Evolutionary conservation across 179 eudicot species (phyloP).

Genomic region (Vitellaria paradoxa): DNA sequence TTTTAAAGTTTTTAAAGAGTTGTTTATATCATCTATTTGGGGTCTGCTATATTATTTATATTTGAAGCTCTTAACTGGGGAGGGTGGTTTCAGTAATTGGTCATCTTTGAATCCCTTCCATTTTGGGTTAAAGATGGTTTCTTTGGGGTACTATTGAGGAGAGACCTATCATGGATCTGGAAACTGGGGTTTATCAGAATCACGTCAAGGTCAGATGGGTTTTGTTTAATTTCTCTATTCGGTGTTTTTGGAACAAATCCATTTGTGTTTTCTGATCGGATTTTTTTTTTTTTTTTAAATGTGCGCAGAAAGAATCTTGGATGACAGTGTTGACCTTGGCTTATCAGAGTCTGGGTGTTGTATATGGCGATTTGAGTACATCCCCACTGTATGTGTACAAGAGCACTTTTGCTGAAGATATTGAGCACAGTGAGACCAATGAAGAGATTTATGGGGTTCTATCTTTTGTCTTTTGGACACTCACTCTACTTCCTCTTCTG

Average conservation of each 20-base stretch:
- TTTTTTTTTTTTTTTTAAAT: conserved; percentile 11
- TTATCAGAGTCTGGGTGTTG: conserved; percentile 90
- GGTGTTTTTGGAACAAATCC: neutral
- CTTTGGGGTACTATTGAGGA: conserved; percentile 31
- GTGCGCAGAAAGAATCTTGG: conserved; percentile 80
- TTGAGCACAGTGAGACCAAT: conserved; percentile 50
- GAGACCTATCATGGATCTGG: conserved; percentile 71
- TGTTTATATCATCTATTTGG: neutral
- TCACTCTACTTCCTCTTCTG: conserved; percentile 67
- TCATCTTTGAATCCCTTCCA: conserved; percentile 19
- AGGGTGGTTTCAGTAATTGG: conserved; percentile 23
- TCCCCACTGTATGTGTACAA: conserved; percentile 85
- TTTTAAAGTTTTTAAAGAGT: neutral
- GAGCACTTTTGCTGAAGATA: conserved; percentile 86
- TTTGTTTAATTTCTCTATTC: conserved; percentile 14
- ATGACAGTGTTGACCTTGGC: conserved; percentile 73
- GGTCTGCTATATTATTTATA: neutral
- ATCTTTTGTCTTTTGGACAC: conserved; percentile 79
- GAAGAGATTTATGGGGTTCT: conserved; percentile 87
- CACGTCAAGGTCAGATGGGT: conserved; percentile 60
- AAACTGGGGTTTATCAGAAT: conserved; percentile 58
- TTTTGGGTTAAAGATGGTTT: conserved; percentile 26
- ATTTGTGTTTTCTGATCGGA: neutral
- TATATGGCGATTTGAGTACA: conserved; percentile 89
- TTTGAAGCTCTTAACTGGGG: conserved; percentile 28